These are phyloP conservation scores for Sphaerostilbella broomeana DNA, from an alignment of 2,329 filamentous ascomycete genomes.

Conservation along the genomic window DNA sequence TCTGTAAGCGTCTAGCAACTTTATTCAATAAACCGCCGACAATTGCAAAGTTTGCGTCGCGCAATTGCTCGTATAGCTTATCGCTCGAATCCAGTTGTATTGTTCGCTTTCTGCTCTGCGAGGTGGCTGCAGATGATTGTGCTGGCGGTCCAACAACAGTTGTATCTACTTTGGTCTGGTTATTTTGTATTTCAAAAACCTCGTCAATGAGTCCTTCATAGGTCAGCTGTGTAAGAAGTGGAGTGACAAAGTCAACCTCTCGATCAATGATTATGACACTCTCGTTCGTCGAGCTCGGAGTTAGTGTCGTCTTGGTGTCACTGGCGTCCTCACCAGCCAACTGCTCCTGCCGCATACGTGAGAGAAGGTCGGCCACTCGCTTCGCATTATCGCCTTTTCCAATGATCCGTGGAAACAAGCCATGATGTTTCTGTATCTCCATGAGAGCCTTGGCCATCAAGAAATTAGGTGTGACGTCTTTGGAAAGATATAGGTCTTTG, in stretches of 20 bases:
- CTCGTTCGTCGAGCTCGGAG: slow-evolving; percentile 82
- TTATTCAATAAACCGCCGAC: slow-evolving; percentile 86
- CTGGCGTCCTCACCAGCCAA: slow-evolving; percentile 68
- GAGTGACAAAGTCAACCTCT: slow-evolving; percentile 88
- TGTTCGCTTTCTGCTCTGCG: slow-evolving; percentile 68
- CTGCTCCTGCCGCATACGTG: slow-evolving; percentile 87
- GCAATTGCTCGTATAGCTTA: slow-evolving; percentile 77
- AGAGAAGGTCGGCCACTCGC: slow-evolving; percentile 75
- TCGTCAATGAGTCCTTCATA: slow-evolving; percentile 97
- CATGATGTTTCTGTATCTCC: slow-evolving; percentile 85
- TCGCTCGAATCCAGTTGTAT: slow-evolving; percentile 85
- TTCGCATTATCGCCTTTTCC: slow-evolving; percentile 95
- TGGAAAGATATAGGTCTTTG: slow-evolving; percentile 77
- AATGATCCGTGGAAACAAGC: slow-evolving; percentile 87
- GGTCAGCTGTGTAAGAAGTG: slow-evolving; percentile 86
- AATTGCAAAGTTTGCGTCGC: slow-evolving; percentile 91
- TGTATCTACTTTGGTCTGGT: slow-evolving; percentile 87
- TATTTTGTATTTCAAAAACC: slow-evolving; percentile 83
- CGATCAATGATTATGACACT: slow-evolving; percentile 92
- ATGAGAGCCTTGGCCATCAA: slow-evolving; percentile 87
- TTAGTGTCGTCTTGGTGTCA: slow-evolving; percentile 60
- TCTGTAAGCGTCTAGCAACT: slow-evolving; percentile 76
- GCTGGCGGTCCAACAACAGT: slow-evolving; percentile 75
- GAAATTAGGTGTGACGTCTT: slow-evolving; percentile 87
- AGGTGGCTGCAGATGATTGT: slow-evolving; percentile 50